phyloP scores from a whole-genome alignment of 2,329 filamentous ascomycete genomes.

The Monosporascus sp. region DNA sequence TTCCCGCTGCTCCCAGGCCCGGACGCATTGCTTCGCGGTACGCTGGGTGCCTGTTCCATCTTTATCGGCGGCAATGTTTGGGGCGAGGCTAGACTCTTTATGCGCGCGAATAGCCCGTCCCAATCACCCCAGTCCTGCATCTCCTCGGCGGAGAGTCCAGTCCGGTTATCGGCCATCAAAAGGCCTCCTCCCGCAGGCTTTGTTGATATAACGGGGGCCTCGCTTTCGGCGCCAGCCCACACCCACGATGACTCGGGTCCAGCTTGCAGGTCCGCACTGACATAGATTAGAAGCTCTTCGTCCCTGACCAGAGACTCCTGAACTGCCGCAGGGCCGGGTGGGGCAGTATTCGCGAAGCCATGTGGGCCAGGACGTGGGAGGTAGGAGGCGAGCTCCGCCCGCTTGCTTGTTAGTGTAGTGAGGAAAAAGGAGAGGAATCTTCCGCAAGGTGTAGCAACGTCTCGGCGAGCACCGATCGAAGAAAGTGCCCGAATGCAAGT shows the following conservation, averaged over 20 bases:
- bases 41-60: conserved; percentile 20
- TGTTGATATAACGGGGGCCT: conserved; percentile 23
- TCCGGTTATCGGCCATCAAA: conserved; percentile 42
- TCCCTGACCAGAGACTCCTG: conserved; percentile 51
- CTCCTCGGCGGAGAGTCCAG: conserved; percentile 51
- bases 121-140: conserved; percentile 73
- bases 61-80: conserved; percentile 28
- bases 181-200: conserved; percentile 31
- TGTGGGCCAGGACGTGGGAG: conserved; percentile 19
- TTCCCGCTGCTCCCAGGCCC: conserved; percentile 24
- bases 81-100: conserved; percentile 46
- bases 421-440: conserved; percentile 80
- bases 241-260: conserved; percentile 76
- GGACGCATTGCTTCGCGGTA: conserved; percentile 16
- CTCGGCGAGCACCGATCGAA: conserved; percentile 64
- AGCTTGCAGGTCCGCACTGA: conserved; percentile 80
- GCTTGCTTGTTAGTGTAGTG: conserved; percentile 55
- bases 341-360: conserved; percentile 17
- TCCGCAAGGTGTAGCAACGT: conserved; percentile 73
- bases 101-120: conserved; percentile 63
- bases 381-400: conserved; percentile 37
- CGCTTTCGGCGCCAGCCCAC: conserved; percentile 62
- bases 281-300: conserved; percentile 83
- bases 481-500: conserved; percentile 68
- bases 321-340: conserved; percentile 17